Base-by-base conservation (phyloP, 2,329 filamentous ascomycete species). In the Raffaelea ambrosiae region DNA sequence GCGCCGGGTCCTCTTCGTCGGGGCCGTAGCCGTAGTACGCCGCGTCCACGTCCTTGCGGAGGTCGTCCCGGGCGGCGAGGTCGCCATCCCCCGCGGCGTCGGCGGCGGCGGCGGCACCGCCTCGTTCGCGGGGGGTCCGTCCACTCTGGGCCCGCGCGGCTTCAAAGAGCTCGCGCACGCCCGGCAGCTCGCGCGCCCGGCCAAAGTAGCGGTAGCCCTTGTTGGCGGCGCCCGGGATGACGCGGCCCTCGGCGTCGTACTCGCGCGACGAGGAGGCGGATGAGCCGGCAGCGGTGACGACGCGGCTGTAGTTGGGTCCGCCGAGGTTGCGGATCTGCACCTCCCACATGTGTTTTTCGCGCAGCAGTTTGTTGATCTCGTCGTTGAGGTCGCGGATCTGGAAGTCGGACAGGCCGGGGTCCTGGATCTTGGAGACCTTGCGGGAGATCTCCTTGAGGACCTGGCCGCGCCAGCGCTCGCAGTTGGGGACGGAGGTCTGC, bases 271-370 rank as follows among this genome's bases (percentile, higher is more conserved):
- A n/a, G n/a, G n/a, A n/a, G n/a, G n/a, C n/a, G n/a, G 81, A 26
- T 29, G 18, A 21, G 48, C 44, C 0, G 76, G 78, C 4, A 79
- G 47, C 22, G 38, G 79, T 5, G 40, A 35, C 1, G 40, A 40
- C 18, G 22, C 41, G 19, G 85, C 93, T 95, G 66, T 97, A 98
- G 67, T 97, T 97, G 26, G 93, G 93, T 3, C 93, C 93, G n/a
- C 93, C 93, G 21, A 97, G 66, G 60, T 95, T 94, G 50, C 90
- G 79, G 57, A 98, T 96, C 68, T 96, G 89, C 58, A 93, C 81
- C 73, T 98, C 93, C 93, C 93, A 98, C 78, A 95, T 90, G 76
- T 94, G 89, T 69, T 98, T 98, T 72, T 98, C 93, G 54, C 89
- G 83, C 88, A 98, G 96, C 53, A 95, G 77, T 70, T 95, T 95